Evolutionary conservation across 2,329 filamentous ascomycete species (phyloP).

Genomic region (Lojkania enalia): DNA sequence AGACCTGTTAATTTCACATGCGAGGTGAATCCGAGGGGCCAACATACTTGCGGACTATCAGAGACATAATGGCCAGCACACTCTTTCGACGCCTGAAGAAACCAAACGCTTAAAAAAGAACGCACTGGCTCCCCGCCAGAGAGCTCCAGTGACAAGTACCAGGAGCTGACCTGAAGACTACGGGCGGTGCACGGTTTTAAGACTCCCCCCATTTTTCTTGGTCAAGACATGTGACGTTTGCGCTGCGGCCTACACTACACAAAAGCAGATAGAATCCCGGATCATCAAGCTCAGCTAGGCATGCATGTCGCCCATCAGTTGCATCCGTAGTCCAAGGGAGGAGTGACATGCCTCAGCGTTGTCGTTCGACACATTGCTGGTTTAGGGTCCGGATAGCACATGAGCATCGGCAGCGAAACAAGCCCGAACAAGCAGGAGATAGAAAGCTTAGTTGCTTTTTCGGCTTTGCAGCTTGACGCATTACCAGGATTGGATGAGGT

Average conservation of each 20-base stretch:
- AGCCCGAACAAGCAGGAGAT: background rate
- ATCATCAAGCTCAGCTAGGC: background rate
- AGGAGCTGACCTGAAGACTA: background rate
- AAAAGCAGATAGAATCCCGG: background rate
- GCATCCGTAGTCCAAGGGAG: background rate
- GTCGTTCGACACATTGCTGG: constrained; percentile 1
- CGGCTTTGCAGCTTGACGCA: background rate
- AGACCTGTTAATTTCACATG: background rate
- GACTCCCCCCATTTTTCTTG: background rate
- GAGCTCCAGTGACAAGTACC: background rate
- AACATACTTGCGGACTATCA: constrained; percentile 3
- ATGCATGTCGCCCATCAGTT: background rate
- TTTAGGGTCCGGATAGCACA: background rate
- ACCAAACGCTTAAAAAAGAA: background rate
- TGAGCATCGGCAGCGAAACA: background rate
- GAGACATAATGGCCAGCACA: constrained; percentile 1
- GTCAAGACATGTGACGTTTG: background rate
- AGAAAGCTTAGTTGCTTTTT: background rate
- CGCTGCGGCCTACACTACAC: too few relatives aligned
- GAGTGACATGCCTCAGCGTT: background rate
- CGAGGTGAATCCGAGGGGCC: background rate
- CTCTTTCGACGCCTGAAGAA: background rate
- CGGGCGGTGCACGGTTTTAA: background rate
- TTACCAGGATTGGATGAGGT: too few relatives aligned
- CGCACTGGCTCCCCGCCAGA: background rate